Conservation (phyloP, 257 asterid genomes). For the Galeopsis tetrahit region DNA sequence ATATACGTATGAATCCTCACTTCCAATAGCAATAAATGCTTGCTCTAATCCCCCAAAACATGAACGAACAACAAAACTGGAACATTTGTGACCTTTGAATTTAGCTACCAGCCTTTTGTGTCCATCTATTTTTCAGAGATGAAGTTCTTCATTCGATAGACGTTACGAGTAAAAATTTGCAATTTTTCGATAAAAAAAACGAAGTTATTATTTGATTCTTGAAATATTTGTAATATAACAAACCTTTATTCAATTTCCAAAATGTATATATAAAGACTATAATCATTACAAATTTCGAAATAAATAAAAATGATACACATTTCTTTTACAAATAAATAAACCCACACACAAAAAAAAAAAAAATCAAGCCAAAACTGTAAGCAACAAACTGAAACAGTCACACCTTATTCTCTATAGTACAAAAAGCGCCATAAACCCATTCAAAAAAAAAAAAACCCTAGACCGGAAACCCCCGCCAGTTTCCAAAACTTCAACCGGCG, state of each 20-base stretch:
- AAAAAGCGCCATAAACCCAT: conserved; percentile 24
- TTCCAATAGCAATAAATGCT: conserved; percentile 89
- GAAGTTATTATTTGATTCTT: conserved; percentile 73
- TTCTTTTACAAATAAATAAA: too few relatives aligned
- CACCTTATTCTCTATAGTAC: too few relatives aligned
- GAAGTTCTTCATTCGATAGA: conserved; percentile 74
- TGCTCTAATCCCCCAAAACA: conserved; percentile 90
- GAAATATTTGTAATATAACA: too few relatives aligned
- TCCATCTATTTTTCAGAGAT: conserved; percentile 85
- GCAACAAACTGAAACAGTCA: too few relatives aligned
- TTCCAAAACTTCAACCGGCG: conserved; percentile 22
- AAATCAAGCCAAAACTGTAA: too few relatives aligned
- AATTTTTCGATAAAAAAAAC: conserved; percentile 71
- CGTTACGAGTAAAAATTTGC: conserved; percentile 78
- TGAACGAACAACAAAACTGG: conserved; percentile 79
- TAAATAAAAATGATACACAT: too few relatives aligned
- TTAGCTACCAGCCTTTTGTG: conserved; percentile 58
- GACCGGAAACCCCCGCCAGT: conserved; percentile 30
- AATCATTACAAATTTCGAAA: too few relatives aligned
- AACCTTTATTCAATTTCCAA: too few relatives aligned
- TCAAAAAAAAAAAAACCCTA: conserved; percentile 54
- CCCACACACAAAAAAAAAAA: too few relatives aligned
- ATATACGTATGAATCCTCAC: conserved; percentile 93
- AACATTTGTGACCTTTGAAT: conserved; percentile 81
- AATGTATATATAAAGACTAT: too few relatives aligned